Base-by-base conservation (phyloP, 148 eudicot species). In the Rhododendron mucronatum region DNA sequence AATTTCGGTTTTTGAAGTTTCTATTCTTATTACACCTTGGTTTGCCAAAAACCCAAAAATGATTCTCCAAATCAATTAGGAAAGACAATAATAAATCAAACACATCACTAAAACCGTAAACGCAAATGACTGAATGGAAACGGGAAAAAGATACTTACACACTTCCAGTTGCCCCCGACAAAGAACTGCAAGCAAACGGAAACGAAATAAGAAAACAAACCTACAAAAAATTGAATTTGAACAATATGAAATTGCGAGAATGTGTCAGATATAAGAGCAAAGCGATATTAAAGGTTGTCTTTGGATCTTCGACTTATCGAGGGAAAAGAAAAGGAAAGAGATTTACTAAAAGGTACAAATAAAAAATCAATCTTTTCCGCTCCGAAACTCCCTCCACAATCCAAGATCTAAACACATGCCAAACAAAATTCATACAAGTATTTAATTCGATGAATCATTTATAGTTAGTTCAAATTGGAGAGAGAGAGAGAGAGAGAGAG, bases 231-330 rank as follows among this genome's bases (percentile, higher is more conserved):
- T 50, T 7, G 41, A 59, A 16, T 37, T 80, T 4, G 39, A 39
- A 7, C 74, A 39, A 82, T 12, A n/a, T n/a, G n/a, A 23, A 37
- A 61, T 1, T 37, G 57, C 2, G 7, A 30, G 18, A 57, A 23
- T 13, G n/a, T 57, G 33, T 2, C 7, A 39, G 45, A 18, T 75
- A 3, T 12, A 74, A 74, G 44, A 33, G 78, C 45, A 73, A 33
- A 33, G 35, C 35, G 35, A 33, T 33, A 73, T 67, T n/a, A 26
- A 67, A 28, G 20, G 75, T 12, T 28, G 35, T 69, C 18, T 69
- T 69, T 69, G 37, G 98, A 53, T 98, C 99, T 84, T 94, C 98
- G 44, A 97, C 45, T 93, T 94, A 97, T 98, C 94, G 96, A 95
- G 89, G 87, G 47, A 18, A 81, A 57, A 89, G 69, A 7, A 78